Evolutionary conservation across 768 basidiomycete species (phyloP), one percentile per base, ranked within the genome.

Genomic region (Tylopilus felleus): DNA sequence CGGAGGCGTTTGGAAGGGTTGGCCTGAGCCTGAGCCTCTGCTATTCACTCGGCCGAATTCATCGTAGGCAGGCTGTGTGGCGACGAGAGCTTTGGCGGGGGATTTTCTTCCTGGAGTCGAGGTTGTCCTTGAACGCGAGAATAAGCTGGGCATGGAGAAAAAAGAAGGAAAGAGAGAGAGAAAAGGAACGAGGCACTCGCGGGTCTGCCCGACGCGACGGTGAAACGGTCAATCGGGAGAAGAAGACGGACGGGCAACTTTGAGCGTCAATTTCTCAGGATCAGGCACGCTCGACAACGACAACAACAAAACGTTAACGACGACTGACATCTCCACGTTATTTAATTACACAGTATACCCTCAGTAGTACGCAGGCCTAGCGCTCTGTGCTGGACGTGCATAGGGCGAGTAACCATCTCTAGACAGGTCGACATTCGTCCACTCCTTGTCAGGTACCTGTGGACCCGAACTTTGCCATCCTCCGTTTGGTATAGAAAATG

Each of bases 91-190:
- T 25, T 22, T 59, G 55, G 25, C 41, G 17, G 55, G n/a, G 10
- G 59, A 61, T 52, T 73, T 77, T 73, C 79, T 81, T 45, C 71
- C 67, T 35, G 81, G 73, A 3, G 80, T 79, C 21, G 86, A 86
- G 51, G 74, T 77, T 45, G 85, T 85, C 49, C 86, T 80, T 58
- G 82, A 67, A 61, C 86, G 82, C 68, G 86, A 86, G 73, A 88
- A 88, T 72, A 88, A 66, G 70, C 82, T 85, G 75, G 80, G 85
- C 86, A 88, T 88, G 73, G 78, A 70, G 64, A 58, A 52, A 51
- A 49, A 42, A 21, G 28, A 46, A 27, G 40, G 28, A 22, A 28
- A 7, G 39, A 40, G 19, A 28, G 40, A 35, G 41, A 39, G 28
- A 33, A 27, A 31, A 16, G 44, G 25, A 38, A 54, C 22, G 50